Percentiles rank a stretch among this genome's conserved stretches.
phyloP scores from a whole-genome alignment of 805 yeast species.

The Wickerhamomyces hampshirensis region DNA sequence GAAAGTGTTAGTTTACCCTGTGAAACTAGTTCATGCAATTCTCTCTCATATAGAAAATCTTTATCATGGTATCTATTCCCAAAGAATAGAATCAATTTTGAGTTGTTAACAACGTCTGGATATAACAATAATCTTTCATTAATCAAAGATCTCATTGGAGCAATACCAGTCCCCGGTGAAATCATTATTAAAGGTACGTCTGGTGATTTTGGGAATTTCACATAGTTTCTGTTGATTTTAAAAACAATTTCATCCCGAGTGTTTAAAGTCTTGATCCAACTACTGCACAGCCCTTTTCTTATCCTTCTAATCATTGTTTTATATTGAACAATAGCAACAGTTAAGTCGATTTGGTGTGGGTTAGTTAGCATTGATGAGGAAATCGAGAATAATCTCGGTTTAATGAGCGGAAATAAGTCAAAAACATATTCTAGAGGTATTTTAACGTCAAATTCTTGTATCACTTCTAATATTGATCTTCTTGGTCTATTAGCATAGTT shows the following conservation, averaged over 20 bases:
- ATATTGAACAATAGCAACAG: constrained; percentile 83
- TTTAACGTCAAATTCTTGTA: constrained; percentile 72
- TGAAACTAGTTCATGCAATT: constrained; percentile 39
- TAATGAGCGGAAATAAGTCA: constrained; percentile 73
- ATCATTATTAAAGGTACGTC: constrained; percentile 59
- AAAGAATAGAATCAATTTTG: constrained; percentile 51
- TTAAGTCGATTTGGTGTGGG: constrained; percentile 48
- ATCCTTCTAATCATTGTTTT: constrained; percentile 71
- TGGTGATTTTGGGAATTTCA: constrained; percentile 30
- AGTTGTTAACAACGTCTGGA: constrained; percentile 28
- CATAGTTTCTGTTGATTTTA: constrained; percentile 42
- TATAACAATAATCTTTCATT: constrained; percentile 3
- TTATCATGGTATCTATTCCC: constrained; percentile 67
- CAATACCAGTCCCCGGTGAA: constrained; percentile 95
- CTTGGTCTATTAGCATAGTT: constrained; percentile 93
- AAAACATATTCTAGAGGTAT: constrained; percentile 74
- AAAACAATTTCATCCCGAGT: constrained; percentile 48
- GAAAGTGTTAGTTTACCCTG: constrained; percentile 35
- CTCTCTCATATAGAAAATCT: constrained; percentile 62
- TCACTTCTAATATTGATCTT: constrained; percentile 76
- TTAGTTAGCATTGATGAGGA: constrained; percentile 50
- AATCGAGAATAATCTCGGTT: constrained; percentile 81
- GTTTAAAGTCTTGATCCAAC: constrained; percentile 55
- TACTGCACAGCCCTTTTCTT: constrained; percentile 79
- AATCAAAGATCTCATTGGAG: constrained; percentile 80